Conservation (phyloP, 2,329 filamentous ascomycete genomes). For the Neoascochyta sp. region DNA sequence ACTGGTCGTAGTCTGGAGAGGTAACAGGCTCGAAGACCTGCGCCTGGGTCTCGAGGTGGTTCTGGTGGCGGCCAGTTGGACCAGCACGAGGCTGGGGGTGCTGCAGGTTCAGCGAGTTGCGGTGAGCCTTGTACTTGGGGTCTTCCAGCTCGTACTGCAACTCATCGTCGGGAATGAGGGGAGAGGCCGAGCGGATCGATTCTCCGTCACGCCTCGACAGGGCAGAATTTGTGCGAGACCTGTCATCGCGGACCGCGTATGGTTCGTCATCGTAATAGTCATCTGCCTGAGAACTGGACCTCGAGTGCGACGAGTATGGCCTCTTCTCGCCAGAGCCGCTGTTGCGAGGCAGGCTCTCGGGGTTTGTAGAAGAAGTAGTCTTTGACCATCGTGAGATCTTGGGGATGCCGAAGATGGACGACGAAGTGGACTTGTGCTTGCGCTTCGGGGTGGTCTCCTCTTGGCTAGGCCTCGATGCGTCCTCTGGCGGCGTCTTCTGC, state of each 20-base stretch:
- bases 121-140: slow-evolving; percentile 77
- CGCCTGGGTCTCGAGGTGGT: slow-evolving; percentile 68
- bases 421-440: slow-evolving; percentile 84
- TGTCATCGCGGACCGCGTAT: slow-evolving; percentile 57
- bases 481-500: slow-evolving; percentile 54
- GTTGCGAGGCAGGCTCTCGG: slow-evolving; percentile 66
- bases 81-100: slow-evolving; percentile 75
- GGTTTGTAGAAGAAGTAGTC: slow-evolving; percentile 85
- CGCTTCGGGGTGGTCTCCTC: slow-evolving; percentile 74
- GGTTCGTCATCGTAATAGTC: slow-evolving; percentile 53
- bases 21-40: slow-evolving; percentile 57
- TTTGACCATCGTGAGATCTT: slow-evolving; percentile 98
- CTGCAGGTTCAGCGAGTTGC: slow-evolving; percentile 74
- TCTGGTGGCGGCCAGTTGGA: slow-evolving; percentile 70
- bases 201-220: slow-evolving; percentile 12
- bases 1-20: slow-evolving; percentile 45
- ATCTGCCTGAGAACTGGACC: slow-evolving; percentile 59
- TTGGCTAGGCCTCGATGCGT: slow-evolving; percentile 54
- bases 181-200: slow-evolving; percentile 39
- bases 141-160: slow-evolving; percentile 49
- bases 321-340: slow-evolving; percentile 59
- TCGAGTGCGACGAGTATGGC: slow-evolving; percentile 61
- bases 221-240: slow-evolving; percentile 25
- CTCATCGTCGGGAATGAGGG: slow-evolving; percentile 53
- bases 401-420: slow-evolving; percentile 68